Conservation (phyloP, 2,329 filamentous ascomycete genomes). For the Nothomitra cinnamomea region DNA sequence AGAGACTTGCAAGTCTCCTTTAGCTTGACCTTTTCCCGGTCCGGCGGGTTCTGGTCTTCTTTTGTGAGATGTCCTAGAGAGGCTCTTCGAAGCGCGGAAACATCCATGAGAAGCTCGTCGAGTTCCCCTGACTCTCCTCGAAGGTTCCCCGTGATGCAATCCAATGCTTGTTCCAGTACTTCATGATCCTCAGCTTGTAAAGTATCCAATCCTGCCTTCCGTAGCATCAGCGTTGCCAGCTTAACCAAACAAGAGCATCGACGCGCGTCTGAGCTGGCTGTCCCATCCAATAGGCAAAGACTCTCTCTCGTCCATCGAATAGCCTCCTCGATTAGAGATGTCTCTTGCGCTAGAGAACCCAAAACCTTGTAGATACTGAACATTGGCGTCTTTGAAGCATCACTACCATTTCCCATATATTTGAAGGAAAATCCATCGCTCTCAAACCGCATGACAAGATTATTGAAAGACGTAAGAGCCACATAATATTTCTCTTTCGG, state of each 20-base stretch:
- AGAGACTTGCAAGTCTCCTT: slow-evolving; percentile 34
- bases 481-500: slow-evolving; percentile 24
- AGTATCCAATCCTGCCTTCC: slow-evolving; percentile 22
- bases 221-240: slow-evolving; percentile 37
- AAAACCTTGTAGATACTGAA: slow-evolving; percentile 30
- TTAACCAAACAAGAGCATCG: slow-evolving; percentile 36
- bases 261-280: slow-evolving; percentile 15
- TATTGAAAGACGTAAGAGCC: slow-evolving; percentile 16
- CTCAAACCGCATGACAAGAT: slow-evolving; percentile 9
- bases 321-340: slow-evolving; percentile 32
- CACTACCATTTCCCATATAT: neutral
- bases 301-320: slow-evolving; percentile 37
- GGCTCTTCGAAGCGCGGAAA: slow-evolving; percentile 38
- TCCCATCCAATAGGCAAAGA: slow-evolving; percentile 10
- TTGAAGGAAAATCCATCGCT: neutral
- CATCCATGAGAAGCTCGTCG: slow-evolving; percentile 40
- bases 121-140: slow-evolving; percentile 42
- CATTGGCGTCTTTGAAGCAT: slow-evolving; percentile 6
- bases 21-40: slow-evolving; percentile 5
- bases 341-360: slow-evolving; percentile 30
- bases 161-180: slow-evolving; percentile 32
- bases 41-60: neutral
- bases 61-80: slow-evolving; percentile 30
- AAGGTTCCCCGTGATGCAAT: slow-evolving; percentile 39
- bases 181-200: slow-evolving; percentile 20